Percentiles rank a stretch among this genome's conserved stretches.
phyloP scores from a whole-genome alignment of 106 monocot genomes.

The Allium cepa region DNA sequence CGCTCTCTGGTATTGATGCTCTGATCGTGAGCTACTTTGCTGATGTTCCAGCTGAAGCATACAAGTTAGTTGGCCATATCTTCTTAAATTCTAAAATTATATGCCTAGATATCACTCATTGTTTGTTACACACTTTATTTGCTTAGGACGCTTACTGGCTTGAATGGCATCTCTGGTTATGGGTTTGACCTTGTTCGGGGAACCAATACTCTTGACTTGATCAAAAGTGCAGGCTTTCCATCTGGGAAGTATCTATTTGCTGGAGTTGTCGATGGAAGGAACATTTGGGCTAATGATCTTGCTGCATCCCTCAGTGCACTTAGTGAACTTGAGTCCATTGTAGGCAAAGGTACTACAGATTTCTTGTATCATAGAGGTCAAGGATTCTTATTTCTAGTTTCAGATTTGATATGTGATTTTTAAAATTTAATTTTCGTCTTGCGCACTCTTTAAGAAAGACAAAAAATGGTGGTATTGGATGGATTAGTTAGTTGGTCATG shows the following conservation, averaged over 20 bases:
- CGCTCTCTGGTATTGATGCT: conserved; percentile 68
- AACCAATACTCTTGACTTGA: conserved; percentile 10
- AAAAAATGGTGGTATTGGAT: neutral
- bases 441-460: neutral
- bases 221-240: conserved; percentile 15
- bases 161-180: conserved; percentile 11
- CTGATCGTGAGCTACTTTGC: conserved; percentile 89
- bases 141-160: conserved; percentile 11
- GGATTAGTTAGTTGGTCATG: no score
- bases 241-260: conserved; percentile 13
- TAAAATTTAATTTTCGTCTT: neutral
- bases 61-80: conserved; percentile 40
- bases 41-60: conserved; percentile 68
- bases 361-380: neutral
- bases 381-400: neutral
- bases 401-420: neutral
- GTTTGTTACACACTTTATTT: neutral
- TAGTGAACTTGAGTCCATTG: conserved; percentile 5
- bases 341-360: conserved; percentile 9
- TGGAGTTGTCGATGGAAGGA: conserved; percentile 14
- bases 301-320: neutral
- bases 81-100: neutral
- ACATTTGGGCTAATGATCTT: conserved; percentile 14
- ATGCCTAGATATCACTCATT: neutral
- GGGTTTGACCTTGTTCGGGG: conserved; percentile 12